phyloP scores from a whole-genome alignment of 352 stramenopile genomes.

The Phytophthora idaei region DNA sequence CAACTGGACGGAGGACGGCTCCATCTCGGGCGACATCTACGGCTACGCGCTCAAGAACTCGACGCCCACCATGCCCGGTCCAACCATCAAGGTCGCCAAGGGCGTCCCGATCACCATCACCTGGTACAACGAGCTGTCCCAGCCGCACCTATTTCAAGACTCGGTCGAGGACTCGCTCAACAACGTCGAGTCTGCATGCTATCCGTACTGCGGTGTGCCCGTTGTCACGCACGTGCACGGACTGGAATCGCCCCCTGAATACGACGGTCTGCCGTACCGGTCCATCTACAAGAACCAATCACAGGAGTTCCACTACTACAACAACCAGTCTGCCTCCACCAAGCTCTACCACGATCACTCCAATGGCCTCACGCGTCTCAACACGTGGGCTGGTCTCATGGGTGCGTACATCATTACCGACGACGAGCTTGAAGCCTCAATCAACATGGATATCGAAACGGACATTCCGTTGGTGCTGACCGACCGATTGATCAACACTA shows the following conservation, averaged over 20 bases:
- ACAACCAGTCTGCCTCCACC: constrained; percentile 64
- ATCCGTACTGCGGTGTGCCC: constrained; percentile 62
- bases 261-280: constrained; percentile 50
- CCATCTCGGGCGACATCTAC: constrained; percentile 38
- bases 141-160: constrained; percentile 47
- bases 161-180: constrained; percentile 41
- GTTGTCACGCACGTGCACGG: constrained; percentile 63
- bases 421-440: constrained; percentile 36
- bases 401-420: constrained; percentile 64
- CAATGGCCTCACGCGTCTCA: constrained; percentile 59
- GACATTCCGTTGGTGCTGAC: constrained; percentile 56
- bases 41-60: constrained; percentile 47
- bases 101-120: constrained; percentile 44
- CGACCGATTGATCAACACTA: constrained; percentile 48
- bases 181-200: constrained; percentile 46
- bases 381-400: constrained; percentile 60
- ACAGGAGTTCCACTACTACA: constrained; percentile 50
- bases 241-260: constrained; percentile 48
- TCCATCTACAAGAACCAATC: constrained; percentile 70
- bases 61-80: constrained; percentile 39
- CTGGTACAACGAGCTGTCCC: constrained; percentile 48
- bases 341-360: constrained; percentile 68
- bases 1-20: constrained; percentile 45
- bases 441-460: constrained; percentile 60
- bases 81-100: constrained; percentile 44